Percentiles rank a stretch among this genome's conserved stretches.
These are phyloP conservation scores for Vitellaria paradoxa DNA, from an alignment of 179 eudicot genomes.

Conservation along the genomic window DNA sequence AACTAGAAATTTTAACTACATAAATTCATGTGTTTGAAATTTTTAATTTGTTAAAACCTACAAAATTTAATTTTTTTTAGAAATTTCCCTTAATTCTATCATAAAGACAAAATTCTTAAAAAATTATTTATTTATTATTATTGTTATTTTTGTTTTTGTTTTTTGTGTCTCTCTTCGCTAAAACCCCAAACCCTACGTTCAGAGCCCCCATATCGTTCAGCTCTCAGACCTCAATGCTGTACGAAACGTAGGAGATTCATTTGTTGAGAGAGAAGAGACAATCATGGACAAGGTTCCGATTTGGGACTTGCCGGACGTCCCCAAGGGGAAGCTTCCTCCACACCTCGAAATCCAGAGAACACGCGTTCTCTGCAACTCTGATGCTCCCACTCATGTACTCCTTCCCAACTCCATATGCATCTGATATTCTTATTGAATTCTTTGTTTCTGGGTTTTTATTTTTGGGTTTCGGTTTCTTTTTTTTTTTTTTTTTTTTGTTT, in stretches of 20 bases:
- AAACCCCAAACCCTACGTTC: constrained; percentile 14
- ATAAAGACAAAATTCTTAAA: no score
- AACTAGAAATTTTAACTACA: no score
- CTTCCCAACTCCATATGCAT: not conserved
- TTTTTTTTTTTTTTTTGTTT: not conserved
- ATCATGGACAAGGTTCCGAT: constrained; percentile 21
- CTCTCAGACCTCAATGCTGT: not conserved
- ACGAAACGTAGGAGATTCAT: not conserved
- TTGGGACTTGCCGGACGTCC: constrained; percentile 62
- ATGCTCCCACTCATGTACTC: constrained; percentile 70
- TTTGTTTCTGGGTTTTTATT: not conserved
- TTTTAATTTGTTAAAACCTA: no score
- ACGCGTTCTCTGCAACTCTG: constrained; percentile 67
- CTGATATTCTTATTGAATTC: not conserved
- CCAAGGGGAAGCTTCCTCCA: constrained; percentile 43
- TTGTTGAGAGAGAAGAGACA: constrained; percentile 3
- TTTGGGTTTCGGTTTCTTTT: not conserved
- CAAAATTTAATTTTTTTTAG: no score
- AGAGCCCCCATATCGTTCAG: not conserved
- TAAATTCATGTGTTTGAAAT: no score
- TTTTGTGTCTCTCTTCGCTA: no score
- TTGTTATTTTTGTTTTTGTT: no score
- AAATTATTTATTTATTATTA: no score
- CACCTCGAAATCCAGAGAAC: constrained; percentile 76
- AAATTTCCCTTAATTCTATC: no score